These are phyloP conservation scores for Balakata baccata DNA, from an alignment of 345 rosid genomes.

Conservation along the genomic window DNA sequence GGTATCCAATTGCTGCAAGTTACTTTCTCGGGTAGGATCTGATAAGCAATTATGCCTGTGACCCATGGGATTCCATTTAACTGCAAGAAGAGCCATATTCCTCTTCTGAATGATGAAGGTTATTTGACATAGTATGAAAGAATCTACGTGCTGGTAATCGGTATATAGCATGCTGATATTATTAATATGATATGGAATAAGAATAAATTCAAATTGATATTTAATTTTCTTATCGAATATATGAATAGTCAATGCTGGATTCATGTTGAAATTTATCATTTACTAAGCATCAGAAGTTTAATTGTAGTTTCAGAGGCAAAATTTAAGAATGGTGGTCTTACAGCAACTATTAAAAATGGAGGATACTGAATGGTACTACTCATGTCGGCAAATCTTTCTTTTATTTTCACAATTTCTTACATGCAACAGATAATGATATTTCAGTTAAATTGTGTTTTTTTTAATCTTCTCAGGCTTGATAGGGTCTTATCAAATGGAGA, in stretches of 20 bases:
- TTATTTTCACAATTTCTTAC: background rate
- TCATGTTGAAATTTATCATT: background rate
- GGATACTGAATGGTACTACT: constrained; percentile 25
- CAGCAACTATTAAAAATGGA: constrained; percentile 21
- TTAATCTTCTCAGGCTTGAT: constrained; percentile 41
- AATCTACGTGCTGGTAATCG: background rate
- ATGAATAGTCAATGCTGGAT: background rate
- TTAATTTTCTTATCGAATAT: background rate
- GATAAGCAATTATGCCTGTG: background rate
- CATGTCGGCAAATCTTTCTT: background rate
- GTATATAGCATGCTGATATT: background rate
- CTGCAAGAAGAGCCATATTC: background rate
- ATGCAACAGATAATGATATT: background rate
- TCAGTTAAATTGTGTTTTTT: background rate
- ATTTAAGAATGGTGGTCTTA: constrained; percentile 18
- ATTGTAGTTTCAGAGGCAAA: constrained; percentile 14
- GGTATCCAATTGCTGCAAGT: background rate
- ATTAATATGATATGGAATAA: background rate
- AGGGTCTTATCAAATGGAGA: constrained; percentile 65
- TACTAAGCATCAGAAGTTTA: background rate
- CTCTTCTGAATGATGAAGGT: background rate
- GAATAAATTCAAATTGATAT: background rate
- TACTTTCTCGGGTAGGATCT: background rate
- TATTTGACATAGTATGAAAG: background rate
- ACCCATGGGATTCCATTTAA: background rate